Base-by-base conservation (phyloP, 345 rosid species). In the Pistacia integerrima region DNA sequence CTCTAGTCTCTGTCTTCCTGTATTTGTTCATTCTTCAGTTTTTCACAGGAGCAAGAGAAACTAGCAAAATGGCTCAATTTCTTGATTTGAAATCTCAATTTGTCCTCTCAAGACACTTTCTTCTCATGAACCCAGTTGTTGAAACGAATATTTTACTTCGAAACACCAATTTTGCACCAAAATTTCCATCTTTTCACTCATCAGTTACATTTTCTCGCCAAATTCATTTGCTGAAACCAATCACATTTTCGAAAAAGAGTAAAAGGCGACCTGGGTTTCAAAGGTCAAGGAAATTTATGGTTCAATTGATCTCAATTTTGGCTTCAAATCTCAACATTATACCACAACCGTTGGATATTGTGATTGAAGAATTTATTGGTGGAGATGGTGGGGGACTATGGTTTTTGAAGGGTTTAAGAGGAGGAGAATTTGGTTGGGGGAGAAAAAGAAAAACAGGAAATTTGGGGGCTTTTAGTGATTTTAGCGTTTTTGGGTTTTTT, bases 281-380 rank as follows among this genome's bases (percentile, higher is more conserved):
- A 68, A 80, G 69, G 62, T 70, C 78, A 5, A 35, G 14, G 5
- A 77, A 52, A 66, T 25, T 79, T 49, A 63, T 83, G 64, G 82
- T 89, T 64, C 76, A 88, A 62, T 57, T 83, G 61, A 25, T 81
- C 12, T 76, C 83, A 63, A 30, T 79, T 69, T 9, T 82, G 70
- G 88, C 85, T 49, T 84, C 87, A 5, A 78, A 82, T 69, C 79
- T 81, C 82, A 84, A 76, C 73, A 72, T 82, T 44, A 78, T 85
- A 59, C 87, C 90, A n/a, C 87, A 74, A 33, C 94, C 90, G 4
- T 44, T 84, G 67, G 80, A 76, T 80, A 14, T 80, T 55, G 44
- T 85, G 28, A 38, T 83, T 1, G 80, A 56, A 16, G 86, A 76
- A 81, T 75, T 85, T 3, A 60, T 49, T 8, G 84, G 78, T 36